Percentiles rank a stretch among this genome's conserved stretches.
Conservation (phyloP, 805 yeast genomes). For the Helenozyma baotianmanensis region DNA sequence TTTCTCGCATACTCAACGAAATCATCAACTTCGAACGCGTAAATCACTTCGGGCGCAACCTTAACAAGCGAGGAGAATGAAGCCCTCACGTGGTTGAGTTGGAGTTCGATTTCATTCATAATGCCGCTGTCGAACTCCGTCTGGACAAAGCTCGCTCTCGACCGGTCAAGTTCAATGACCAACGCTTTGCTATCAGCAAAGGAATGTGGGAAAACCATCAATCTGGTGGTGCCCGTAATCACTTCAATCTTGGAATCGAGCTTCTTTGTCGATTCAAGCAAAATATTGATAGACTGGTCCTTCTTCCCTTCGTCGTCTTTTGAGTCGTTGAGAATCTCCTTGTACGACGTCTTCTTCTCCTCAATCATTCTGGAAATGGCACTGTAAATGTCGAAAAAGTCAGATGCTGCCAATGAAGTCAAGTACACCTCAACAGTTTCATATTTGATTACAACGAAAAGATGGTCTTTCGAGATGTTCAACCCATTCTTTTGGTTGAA, state of each 20-base stretch:
- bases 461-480: conserved; percentile 51
- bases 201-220: conserved; percentile 80
- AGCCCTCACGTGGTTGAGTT: conserved; percentile 58
- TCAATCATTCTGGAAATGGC: conserved; percentile 67
- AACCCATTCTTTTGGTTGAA: conserved; percentile 62
- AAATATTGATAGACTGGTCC: conserved; percentile 7
- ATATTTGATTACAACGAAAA: conserved; percentile 48
- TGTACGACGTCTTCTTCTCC: conserved; percentile 68
- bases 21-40: conserved; percentile 44
- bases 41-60: conserved; percentile 46
- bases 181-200: conserved; percentile 74
- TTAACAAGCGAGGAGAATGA: conserved; percentile 61
- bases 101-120: conserved; percentile 56
- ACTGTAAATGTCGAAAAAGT: conserved; percentile 69
- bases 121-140: conserved; percentile 40
- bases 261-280: conserved; percentile 31
- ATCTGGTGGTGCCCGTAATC: conserved; percentile 47
- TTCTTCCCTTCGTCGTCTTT: too few relatives aligned
- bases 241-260: conserved; percentile 69
- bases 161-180: conserved; percentile 52
- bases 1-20: conserved; percentile 52
- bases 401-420: conserved; percentile 84
- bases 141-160: conserved; percentile 51
- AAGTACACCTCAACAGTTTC: conserved; percentile 56
- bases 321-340: conserved; percentile 67